Base-by-base conservation (phyloP, 1,139 yeast genomes). In the Saccharomycopsis hybrid region DNA sequence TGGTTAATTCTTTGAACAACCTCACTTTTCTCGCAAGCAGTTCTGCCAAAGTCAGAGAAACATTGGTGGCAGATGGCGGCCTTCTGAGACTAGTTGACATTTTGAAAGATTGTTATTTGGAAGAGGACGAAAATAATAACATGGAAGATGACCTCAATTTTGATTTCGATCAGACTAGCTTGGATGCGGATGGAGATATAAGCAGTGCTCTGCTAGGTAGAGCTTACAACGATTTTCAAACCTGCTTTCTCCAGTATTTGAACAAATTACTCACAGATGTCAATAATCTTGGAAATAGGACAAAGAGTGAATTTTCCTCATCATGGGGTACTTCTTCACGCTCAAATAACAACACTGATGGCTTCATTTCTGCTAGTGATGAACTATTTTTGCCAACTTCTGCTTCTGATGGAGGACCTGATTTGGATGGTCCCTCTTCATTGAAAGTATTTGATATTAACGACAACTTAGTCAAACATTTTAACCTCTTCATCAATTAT, bases 1-100 rank as follows among this genome's bases (percentile, higher is more conserved):
- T 92, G 55, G 95, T 92, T 51, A 89, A 88, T 71, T 87, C 97
- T 7, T 71, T 92, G 57, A 90, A 92, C 65, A 95, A 89, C 67
- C 73, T 92, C 52, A 88, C 96, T 1, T 87, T 84, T 62, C 73
- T 92, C 44, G 88, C 94, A 1, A 84, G 95, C 1, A 82, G 95
- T 11, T 83, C 89, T 57, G 85, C 89, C 36, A 84, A 90, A 61
- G 96, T 92, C 2, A 74, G 98, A 47, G 97, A 92, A 60, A 88
- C 96, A 0, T 72, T 92, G 43, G 78, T 95, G 11, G 72, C 72
- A 27, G 98, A 92, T 65, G 98, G 98, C 13, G 97, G 97, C 0
- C 71, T 92, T 44, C 97, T 89, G 63, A 72, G 97, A 47, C 73
- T 92, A 52, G 87, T 92, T 41, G 85, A 85, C 52, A 90, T 92